Evolutionary conservation across 768 basidiomycete genomes (phyloP).

Genomic region (Agrocybe pediades): DNA sequence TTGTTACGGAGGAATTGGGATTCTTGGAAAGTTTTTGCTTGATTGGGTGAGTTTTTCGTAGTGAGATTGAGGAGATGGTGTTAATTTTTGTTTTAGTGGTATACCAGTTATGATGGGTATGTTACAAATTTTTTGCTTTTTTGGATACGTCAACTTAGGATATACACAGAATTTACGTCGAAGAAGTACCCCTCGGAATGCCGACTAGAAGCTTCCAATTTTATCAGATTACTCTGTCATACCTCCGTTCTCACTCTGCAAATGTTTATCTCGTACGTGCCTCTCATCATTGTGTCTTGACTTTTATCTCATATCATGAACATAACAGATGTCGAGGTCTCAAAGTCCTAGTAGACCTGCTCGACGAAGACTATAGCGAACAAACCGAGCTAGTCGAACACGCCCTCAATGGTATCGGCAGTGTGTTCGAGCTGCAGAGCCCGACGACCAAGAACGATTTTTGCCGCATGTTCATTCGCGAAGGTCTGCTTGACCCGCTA

Average conservation of each 20-base stretch:
- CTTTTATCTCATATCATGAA: neutral
- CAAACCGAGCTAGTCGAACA: conserved; percentile 91
- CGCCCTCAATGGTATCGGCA: conserved; percentile 91
- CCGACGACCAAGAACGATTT: conserved; percentile 98
- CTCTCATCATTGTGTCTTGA: neutral
- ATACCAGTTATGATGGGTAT: conserved; percentile 94
- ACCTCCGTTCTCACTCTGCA: conserved; percentile 79
- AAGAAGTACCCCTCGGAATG: conserved; percentile 94
- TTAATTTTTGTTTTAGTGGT: conserved; percentile 49
- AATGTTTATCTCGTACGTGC: conserved; percentile 10
- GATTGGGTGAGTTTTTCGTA: conserved; percentile 57
- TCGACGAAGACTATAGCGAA: conserved; percentile 94
- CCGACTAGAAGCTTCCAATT: conserved; percentile 92
- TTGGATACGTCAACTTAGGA: neutral
- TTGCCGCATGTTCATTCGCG: conserved; percentile 96
- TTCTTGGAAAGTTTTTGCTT: conserved; percentile 95
- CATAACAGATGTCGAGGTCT: conserved; percentile 83
- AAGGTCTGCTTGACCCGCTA: conserved; percentile 91
- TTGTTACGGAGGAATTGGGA: conserved; percentile 73
- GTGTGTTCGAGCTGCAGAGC: conserved; percentile 94
- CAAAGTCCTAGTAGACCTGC: conserved; percentile 90
- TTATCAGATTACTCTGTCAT: conserved; percentile 89
- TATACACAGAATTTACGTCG: conserved; percentile 76
- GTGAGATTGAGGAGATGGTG: no score
- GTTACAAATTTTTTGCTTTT: no score